These are phyloP conservation scores for Cyphellophora attinorum DNA, from an alignment of 2,329 filamentous ascomycete species.

Conservation along the genomic window DNA sequence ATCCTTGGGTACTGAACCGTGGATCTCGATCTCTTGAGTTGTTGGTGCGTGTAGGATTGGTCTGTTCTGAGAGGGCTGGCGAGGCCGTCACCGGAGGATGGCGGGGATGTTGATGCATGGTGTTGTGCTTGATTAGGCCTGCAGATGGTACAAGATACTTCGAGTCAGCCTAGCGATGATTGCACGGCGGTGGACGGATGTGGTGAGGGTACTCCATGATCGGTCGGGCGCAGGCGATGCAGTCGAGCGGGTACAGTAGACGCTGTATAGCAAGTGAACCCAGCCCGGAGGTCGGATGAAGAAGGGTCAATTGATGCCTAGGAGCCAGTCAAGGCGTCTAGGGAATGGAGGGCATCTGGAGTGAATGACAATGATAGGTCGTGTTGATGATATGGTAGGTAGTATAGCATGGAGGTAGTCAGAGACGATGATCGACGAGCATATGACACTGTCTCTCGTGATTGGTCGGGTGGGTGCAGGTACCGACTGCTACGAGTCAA, in stretches of 20 bases:
- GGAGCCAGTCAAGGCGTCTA: background rate
- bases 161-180: slow-evolving; percentile 1
- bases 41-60: slow-evolving; percentile 63
- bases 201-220: background rate
- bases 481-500: too few species aligned
- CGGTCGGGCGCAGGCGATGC: background rate
- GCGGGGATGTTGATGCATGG: slow-evolving; percentile 87
- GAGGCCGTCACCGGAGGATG: slow-evolving; percentile 63
- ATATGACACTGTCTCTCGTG: background rate
- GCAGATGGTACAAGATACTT: background rate
- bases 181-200: background rate
- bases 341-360: background rate
- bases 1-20: slow-evolving; percentile 42
- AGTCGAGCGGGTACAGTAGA: background rate
- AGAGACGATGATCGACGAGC: background rate
- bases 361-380: too few species aligned
- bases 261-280: background rate
- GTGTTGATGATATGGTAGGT: background rate
- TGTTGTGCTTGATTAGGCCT: slow-evolving; percentile 14
- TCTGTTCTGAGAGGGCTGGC: slow-evolving; percentile 61
- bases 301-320: background rate
- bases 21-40: slow-evolving; percentile 59
- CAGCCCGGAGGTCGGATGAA: background rate
- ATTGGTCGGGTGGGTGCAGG: background rate
- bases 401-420: background rate